Evolutionary conservation across 352 stramenopile genomes (phyloP).

Genomic region (Phytopythium vexans): DNA sequence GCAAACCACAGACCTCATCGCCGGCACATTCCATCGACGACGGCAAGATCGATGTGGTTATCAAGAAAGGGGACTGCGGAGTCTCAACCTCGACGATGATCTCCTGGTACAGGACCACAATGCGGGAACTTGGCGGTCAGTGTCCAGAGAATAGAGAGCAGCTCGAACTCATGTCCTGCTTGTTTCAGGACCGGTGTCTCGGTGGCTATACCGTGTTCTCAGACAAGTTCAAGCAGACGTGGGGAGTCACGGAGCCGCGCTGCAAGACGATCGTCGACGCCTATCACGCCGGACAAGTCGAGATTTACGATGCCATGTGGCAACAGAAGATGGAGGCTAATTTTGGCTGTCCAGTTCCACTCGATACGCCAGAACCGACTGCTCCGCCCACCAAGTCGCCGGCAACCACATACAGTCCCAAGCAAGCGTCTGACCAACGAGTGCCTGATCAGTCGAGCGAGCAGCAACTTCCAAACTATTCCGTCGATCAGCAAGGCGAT

Average conservation of each 20-base stretch:
- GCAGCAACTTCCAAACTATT: too few species aligned
- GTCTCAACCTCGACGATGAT: constrained; percentile 22
- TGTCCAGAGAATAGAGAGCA: constrained; percentile 30
- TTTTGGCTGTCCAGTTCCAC: constrained; percentile 36
- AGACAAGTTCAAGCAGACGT: constrained; percentile 37
- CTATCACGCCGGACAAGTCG: constrained; percentile 29
- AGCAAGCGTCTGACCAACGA: background rate
- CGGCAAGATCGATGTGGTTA: constrained; percentile 30
- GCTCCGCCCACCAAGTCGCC: constrained; percentile 3
- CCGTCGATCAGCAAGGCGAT: too few species aligned
- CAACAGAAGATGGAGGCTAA: constrained; percentile 31
- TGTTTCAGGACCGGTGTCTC: constrained; percentile 52
- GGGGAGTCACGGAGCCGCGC: constrained; percentile 29
- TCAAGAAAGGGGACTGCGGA: constrained; percentile 14
- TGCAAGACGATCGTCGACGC: constrained; percentile 44
- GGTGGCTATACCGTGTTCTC: constrained; percentile 37
- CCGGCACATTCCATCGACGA: constrained; percentile 5
- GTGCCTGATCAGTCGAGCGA: too few species aligned
- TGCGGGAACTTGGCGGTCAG: constrained; percentile 24
- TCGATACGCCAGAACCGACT: background rate
- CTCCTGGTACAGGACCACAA: constrained; percentile 35
- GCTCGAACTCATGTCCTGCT: constrained; percentile 48
- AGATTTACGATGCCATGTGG: constrained; percentile 26
- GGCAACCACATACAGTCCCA: background rate
- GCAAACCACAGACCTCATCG: background rate